Conservation (phyloP, 2,329 filamentous ascomycete species). For the Biscogniauxia sp. region DNA sequence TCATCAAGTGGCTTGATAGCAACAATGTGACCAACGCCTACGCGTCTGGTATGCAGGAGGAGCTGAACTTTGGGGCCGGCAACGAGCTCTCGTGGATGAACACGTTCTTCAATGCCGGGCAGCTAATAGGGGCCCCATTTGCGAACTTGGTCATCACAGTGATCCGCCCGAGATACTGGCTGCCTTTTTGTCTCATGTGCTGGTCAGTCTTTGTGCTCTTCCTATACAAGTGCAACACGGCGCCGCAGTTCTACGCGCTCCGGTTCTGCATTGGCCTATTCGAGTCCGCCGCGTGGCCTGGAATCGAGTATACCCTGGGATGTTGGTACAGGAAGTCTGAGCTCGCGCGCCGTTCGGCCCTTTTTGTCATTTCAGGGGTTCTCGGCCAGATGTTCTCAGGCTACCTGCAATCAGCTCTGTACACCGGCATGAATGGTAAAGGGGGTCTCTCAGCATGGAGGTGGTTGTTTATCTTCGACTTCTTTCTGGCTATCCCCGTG, state of each 20-base stretch:
- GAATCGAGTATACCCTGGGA: constrained; percentile 52
- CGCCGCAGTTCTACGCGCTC: constrained; percentile 43
- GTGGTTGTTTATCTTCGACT: constrained; percentile 47
- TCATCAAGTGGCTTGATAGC: constrained; percentile 46
- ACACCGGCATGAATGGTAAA: constrained; percentile 37
- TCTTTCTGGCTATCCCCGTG: constrained; percentile 18
- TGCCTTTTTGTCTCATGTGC: constrained; percentile 35
- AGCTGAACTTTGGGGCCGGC: constrained; percentile 41
- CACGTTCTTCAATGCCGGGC: constrained; percentile 47
- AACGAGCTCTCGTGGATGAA: constrained; percentile 45
- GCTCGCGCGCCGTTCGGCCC: constrained; percentile 53
- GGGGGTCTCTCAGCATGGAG: constrained; percentile 41
- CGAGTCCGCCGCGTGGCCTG: constrained; percentile 55
- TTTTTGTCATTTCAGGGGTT: constrained; percentile 37
- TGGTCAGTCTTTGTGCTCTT: constrained; percentile 43
- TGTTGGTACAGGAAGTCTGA: constrained; percentile 60
- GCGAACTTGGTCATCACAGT: constrained; percentile 44
- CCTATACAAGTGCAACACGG: constrained; percentile 39
- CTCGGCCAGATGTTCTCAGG: constrained; percentile 42
- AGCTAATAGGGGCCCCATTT: constrained; percentile 43
- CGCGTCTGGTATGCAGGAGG: constrained; percentile 45
- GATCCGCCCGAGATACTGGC: constrained; percentile 41
- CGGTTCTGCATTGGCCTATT: constrained; percentile 55
- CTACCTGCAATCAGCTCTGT: constrained; percentile 42
- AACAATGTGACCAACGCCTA: constrained; percentile 49